phyloP scores from a whole-genome alignment of 495 filamentous ascomycete genomes.

The Extremus antarcticus region DNA sequence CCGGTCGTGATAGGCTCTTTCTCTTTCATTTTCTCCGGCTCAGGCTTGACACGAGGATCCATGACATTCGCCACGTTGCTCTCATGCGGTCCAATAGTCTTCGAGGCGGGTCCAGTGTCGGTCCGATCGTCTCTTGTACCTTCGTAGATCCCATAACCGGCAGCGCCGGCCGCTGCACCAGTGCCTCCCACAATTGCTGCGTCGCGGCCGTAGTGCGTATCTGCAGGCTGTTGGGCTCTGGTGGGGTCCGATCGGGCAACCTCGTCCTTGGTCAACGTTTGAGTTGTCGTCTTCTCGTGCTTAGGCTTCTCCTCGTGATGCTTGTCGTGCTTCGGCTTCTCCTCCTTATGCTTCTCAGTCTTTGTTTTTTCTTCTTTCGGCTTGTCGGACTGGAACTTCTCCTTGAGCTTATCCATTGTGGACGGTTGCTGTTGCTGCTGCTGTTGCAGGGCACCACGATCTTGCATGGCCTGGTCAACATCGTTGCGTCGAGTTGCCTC shows the following conservation, averaged over 20 bases:
- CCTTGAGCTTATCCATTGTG: background rate
- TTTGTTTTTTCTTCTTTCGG: background rate
- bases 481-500: background rate
- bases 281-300: background rate
- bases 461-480: background rate
- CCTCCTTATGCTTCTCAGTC: conserved; percentile 43
- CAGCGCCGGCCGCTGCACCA: background rate
- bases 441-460: background rate
- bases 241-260: background rate
- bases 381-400: background rate
- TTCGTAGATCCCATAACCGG: conserved; percentile 10
- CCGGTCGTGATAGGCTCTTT: conserved; percentile 8
- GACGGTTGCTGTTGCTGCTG: background rate
- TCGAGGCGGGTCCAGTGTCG: conserved; percentile 15
- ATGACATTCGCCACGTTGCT: conserved; percentile 20
- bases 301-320: conserved; percentile 31
- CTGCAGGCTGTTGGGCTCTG: background rate
- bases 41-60: conserved; percentile 22
- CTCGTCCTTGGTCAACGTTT: background rate
- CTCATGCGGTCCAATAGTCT: conserved; percentile 20
- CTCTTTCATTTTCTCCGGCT: conserved; percentile 21
- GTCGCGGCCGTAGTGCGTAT: conserved; percentile 3
- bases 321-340: conserved; percentile 55
- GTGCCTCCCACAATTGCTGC: conserved; percentile 2
- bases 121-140: conserved; percentile 13